Conservation (phyloP, 169 alveolate genomes). For the Ichthyophthirius multifiliis region DNA sequence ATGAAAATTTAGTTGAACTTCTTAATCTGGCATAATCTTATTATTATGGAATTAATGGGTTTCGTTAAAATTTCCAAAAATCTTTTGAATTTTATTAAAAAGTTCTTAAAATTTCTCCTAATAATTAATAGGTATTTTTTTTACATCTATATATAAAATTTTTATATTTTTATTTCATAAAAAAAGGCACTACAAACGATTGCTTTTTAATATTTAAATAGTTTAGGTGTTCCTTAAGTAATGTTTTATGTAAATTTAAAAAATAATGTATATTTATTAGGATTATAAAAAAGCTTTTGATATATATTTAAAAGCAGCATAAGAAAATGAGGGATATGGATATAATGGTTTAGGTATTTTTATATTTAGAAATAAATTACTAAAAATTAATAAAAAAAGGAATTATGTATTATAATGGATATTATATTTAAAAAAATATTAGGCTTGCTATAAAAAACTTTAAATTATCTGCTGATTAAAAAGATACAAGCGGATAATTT, state of each 20-base stretch:
- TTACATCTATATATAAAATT: not conserved
- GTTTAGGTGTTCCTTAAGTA: not conserved
- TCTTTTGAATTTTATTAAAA: not conserved
- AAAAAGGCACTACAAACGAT: not conserved
- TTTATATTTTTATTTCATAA: not conserved
- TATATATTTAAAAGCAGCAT: not conserved
- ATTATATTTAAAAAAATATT: not conserved
- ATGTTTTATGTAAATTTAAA: not conserved
- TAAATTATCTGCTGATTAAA: not conserved
- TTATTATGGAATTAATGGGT: not conserved
- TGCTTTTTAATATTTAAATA: not conserved
- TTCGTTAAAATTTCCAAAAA: not conserved
- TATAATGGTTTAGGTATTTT: not conserved
- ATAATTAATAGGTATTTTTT: not conserved
- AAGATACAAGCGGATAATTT: not conserved
- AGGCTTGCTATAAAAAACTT: not conserved
- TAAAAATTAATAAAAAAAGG: not conserved
- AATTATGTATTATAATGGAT: not conserved
- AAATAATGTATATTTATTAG: not conserved
- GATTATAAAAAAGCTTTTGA: not conserved
- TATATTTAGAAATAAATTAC: not conserved
- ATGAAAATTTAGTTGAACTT: not conserved
- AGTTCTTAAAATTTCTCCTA: not conserved
- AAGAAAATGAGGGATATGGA: not conserved
- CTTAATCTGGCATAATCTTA: not conserved